Evolutionary conservation across 768 basidiomycete species (phyloP), one percentile per base, ranked within the genome.

Genomic region (Porpolomopsis calyptriformis): DNA sequence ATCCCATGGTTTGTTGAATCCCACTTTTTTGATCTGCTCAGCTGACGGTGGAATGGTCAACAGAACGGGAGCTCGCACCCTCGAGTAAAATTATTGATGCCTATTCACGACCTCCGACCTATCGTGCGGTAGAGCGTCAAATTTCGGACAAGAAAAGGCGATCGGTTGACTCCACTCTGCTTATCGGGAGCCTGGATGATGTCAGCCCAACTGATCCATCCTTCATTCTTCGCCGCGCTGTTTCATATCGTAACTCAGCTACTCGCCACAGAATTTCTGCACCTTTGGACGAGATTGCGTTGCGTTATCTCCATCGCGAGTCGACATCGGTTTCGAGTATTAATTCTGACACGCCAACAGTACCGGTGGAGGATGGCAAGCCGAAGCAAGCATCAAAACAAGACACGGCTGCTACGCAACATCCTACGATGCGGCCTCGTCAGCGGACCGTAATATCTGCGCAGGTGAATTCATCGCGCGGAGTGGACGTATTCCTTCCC

Each of bases 331-430:
- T n/a, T n/a, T n/a, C 82, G 1, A 83, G 82, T 51, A 63, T 65
- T 12, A 67, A 71, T 40, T 74, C 81, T 4, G 79, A 80, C 46
- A 26, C 68, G 56, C 47, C 56, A 20, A 54, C 49, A n/a, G 44
- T 55, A 18, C 44, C 50, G 8, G 52, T 57, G 20, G 61, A 62
- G 64, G 50, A 56, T 64, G 50, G 40, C 27, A 60, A 60, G 43
- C 53, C 53, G 10, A 64, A 64, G 49, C 60, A 61, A 36, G 67
- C 65, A 1, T 86, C 88, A 2, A 76, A 82, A 19, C 86, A 88
- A 52, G 91, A 96, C 53, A 85, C 96, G 55, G 96, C 97, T 47
- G 88, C 87, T 10, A 91, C 91, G 4, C 94, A 97, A 58, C 78
- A 93, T 4, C 87, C 85, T 1, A 86, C 82, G 0, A 81, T 76